Percentiles rank a stretch among this genome's conserved stretches.
Conservation (phyloP, 2,329 filamentous ascomycete species). For the Dactylella cylindrospora region DNA sequence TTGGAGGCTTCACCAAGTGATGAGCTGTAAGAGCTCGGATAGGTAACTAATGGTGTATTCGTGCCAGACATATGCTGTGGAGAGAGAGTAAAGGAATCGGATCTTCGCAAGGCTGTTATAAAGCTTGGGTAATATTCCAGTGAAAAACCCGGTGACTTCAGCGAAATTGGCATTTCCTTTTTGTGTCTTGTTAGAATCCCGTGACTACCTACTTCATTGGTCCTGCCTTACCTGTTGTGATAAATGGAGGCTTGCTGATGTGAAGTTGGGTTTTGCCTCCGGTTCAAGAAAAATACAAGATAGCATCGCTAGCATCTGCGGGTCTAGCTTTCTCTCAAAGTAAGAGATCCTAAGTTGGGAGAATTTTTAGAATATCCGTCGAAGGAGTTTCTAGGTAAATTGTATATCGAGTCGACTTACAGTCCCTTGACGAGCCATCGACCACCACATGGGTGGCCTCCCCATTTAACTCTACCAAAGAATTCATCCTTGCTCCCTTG, state of each 20-base stretch:
- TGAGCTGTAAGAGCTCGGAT: conserved; percentile 47
- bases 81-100: conserved; percentile 60
- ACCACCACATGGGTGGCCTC: conserved; percentile 63
- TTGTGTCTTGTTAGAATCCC: background rate
- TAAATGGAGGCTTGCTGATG: conserved; percentile 61
- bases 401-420: conserved; percentile 48
- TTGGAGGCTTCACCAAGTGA: conserved; percentile 26
- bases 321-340: conserved; percentile 64
- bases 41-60: conserved; percentile 52
- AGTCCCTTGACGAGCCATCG: conserved; percentile 60
- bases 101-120: conserved; percentile 61
- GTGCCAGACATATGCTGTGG: conserved; percentile 52
- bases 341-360: conserved; percentile 55
- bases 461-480: conserved; percentile 68
- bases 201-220: background rate
- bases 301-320: conserved; percentile 72
- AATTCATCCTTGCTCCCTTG: conserved; percentile 50
- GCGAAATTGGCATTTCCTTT: conserved; percentile 63
- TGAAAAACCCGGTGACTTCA: conserved; percentile 68
- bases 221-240: conserved; percentile 52
- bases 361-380: background rate
- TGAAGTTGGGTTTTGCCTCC: conserved; percentile 59
- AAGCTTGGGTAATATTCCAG: conserved; percentile 67
- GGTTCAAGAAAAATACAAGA: conserved; percentile 69
- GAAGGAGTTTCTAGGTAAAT: background rate